Conservation (phyloP, 208 protist genomes). For the Trypanosoma theileri region DNA sequence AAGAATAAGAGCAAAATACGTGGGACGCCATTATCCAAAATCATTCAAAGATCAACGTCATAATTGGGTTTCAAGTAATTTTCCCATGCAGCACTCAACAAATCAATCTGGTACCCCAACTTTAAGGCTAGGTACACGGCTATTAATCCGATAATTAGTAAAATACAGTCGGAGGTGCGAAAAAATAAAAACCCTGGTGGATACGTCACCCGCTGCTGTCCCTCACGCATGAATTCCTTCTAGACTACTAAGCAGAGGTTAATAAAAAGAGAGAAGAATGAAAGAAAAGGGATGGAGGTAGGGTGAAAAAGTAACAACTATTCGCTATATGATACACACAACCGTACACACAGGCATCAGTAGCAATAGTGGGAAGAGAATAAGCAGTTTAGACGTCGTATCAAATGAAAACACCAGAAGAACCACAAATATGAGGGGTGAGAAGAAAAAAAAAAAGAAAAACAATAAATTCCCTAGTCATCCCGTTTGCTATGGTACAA, state of each 20-base stretch:
- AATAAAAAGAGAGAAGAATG: slow-evolving; percentile 2
- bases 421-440: neutral
- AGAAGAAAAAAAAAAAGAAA: neutral
- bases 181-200: neutral
- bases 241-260: neutral
- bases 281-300: neutral
- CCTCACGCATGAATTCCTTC: neutral
- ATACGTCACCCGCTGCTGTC: neutral
- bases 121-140: slow-evolving; percentile 21
- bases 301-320: neutral
- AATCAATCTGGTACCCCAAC: slow-evolving; percentile 21
- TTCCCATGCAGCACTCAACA: slow-evolving; percentile 21
- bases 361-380: too few species aligned
- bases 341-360: too few species aligned
- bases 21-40: neutral
- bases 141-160: slow-evolving; percentile 14
- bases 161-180: slow-evolving; percentile 1
- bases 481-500: slow-evolving; percentile 43
- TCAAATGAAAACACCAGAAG: neutral
- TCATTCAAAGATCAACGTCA: slow-evolving; percentile 23
- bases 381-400: too few species aligned
- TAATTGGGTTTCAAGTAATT: slow-evolving; percentile 29
- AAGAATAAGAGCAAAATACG: neutral
- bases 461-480: slow-evolving; percentile 27
- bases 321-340: neutral